Conservation (phyloP, 2,329 filamentous ascomycete genomes). For the Ambrosiella beaveri region DNA sequence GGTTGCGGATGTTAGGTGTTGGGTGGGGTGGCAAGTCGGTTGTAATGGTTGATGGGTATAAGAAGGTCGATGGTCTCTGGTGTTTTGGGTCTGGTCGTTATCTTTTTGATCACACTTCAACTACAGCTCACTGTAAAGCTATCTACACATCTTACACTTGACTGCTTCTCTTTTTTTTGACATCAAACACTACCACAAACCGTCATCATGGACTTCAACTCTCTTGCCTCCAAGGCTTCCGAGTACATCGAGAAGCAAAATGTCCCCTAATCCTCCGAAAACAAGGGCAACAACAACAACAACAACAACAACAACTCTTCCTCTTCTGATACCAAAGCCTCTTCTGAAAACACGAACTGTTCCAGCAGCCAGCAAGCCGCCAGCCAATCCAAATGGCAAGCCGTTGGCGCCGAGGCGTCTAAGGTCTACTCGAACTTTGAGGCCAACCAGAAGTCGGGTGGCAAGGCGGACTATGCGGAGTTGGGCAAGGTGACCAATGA, state of each 20-base stretch:
- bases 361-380: neutral
- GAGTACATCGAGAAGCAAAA: conserved; percentile 14
- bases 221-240: conserved; percentile 15
- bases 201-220: conserved; percentile 17
- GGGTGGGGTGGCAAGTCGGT: too few species aligned
- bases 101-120: too few species aligned
- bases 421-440: conserved; percentile 13
- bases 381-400: conserved; percentile 8
- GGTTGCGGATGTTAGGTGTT: too few species aligned
- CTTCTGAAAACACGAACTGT: neutral
- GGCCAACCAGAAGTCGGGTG: conserved; percentile 10
- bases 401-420: conserved; percentile 12
- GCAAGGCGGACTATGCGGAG: conserved; percentile 12
- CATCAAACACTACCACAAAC: neutral
- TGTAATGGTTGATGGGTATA: too few species aligned
- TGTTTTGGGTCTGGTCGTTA: too few species aligned
- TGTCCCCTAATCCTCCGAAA: neutral
- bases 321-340: neutral
- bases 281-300: conserved; percentile 6
- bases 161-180: neutral
- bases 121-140: too few species aligned
- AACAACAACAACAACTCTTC: neutral
- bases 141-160: neutral
- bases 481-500: conserved; percentile 15
- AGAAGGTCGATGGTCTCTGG: too few species aligned